A percentile compares a stretch with the other conserved stretches of the same genome.
Evolutionary conservation across 495 filamentous ascomycete species (phyloP).

Genomic region (Chaetomium fimeti): DNA sequence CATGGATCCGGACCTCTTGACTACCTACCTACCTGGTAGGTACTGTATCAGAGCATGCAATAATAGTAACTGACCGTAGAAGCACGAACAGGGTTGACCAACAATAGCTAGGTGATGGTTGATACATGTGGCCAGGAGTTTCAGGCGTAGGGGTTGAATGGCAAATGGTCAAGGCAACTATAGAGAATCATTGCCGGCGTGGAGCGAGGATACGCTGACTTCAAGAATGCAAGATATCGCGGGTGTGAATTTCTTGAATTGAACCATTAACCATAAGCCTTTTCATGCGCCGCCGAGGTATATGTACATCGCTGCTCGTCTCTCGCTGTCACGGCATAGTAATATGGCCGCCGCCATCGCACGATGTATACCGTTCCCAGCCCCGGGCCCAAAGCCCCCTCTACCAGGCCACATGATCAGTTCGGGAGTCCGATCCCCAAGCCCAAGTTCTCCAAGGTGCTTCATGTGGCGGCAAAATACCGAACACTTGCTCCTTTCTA

Average conservation of each 20-base stretch:
- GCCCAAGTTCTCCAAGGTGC: background rate
- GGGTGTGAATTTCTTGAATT: background rate
- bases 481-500: background rate
- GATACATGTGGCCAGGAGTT: too few relatives aligned
- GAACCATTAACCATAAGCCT: constrained; percentile 21
- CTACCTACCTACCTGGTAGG: too few relatives aligned
- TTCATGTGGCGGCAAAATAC: background rate
- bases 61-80: too few relatives aligned
- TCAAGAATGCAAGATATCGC: too few relatives aligned
- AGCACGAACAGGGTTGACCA: too few relatives aligned
- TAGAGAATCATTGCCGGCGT: background rate
- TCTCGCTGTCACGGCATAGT: background rate
- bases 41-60: too few relatives aligned
- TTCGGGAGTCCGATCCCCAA: background rate
- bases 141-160: too few relatives aligned
- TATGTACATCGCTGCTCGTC: constrained; percentile 23
- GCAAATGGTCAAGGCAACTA: background rate
- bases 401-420: background rate
- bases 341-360: constrained; percentile 9
- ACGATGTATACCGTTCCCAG: constrained; percentile 11
- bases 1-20: too few relatives aligned
- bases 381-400: background rate
- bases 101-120: too few relatives aligned
- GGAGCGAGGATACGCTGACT: background rate
- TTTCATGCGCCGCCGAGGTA: constrained; percentile 23